Evolutionary conservation across 1,284 basidiomycete genomes (phyloP).

Genomic region (Heterobasidion irregulare): DNA sequence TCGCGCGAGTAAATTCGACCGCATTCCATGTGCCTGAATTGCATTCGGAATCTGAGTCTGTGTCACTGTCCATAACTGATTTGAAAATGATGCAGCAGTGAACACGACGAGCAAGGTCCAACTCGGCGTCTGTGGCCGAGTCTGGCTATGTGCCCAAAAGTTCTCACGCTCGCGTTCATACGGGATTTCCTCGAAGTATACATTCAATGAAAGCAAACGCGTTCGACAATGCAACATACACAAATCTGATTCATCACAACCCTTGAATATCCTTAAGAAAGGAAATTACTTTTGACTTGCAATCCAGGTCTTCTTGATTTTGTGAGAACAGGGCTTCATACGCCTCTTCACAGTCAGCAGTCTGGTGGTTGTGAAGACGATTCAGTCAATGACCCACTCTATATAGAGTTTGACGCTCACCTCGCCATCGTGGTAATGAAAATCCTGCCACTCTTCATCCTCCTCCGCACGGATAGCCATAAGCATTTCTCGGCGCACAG

Average conservation of each 20-base stretch:
- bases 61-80: neutral
- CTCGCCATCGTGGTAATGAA: conserved; percentile 52
- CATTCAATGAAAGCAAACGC: no score
- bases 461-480: conserved; percentile 62
- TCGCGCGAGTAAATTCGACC: neutral
- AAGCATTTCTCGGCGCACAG: conserved; percentile 61
- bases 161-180: neutral
- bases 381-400: neutral
- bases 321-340: conserved; percentile 61
- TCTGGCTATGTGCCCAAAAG: neutral
- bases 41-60: neutral
- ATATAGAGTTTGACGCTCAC: conserved; percentile 27
- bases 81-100: no score
- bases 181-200: no score
- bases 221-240: neutral
- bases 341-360: conserved; percentile 40
- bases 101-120: no score
- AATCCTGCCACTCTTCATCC: conserved; percentile 63
- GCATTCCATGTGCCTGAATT: neutral
- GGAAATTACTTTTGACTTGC: conserved; percentile 50
- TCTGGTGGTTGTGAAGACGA: conserved; percentile 26
- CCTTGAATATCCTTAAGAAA: conserved; percentile 56
- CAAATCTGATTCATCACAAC: conserved; percentile 26
- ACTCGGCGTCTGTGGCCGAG: neutral
- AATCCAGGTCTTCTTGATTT: conserved; percentile 41